phyloP scores from a whole-genome alignment of 345 rosid genomes.

The Leavenworthia alabamica region DNA sequence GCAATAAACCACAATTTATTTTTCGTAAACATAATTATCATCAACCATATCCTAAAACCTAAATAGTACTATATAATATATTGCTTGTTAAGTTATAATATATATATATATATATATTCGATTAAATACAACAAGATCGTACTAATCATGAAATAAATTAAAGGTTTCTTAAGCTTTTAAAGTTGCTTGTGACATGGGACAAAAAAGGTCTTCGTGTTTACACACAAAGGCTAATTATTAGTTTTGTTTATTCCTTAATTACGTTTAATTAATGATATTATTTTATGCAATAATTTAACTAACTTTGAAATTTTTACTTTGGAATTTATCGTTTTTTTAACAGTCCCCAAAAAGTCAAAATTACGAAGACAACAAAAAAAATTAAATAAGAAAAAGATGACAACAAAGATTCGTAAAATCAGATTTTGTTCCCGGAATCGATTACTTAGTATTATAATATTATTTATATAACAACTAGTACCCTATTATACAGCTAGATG shows the following conservation, averaged over 20 bases:
- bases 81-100: neutral
- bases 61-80: slow-evolving; percentile 10
- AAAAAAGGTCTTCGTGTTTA: slow-evolving; percentile 32
- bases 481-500: too few species aligned
- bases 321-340: too few species aligned
- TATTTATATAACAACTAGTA: too few species aligned
- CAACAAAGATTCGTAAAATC: slow-evolving; percentile 24
- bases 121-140: slow-evolving; percentile 2
- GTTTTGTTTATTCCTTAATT: neutral
- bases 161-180: slow-evolving; percentile 30
- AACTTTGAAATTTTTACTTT: slow-evolving; percentile 15
- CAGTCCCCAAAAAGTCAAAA: slow-evolving; percentile 10
- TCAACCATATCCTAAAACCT: slow-evolving; percentile 19
- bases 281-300: slow-evolving; percentile 29
- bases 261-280: neutral
- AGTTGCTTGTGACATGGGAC: slow-evolving; percentile 26
- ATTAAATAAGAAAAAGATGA: neutral
- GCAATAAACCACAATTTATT: too few species aligned
- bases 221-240: slow-evolving; percentile 26
- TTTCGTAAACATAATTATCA: slow-evolving; percentile 15
- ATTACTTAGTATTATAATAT: neutral
- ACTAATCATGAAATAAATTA: slow-evolving; percentile 9
- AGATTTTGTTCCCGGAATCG: too few species aligned
- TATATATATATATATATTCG: neutral
- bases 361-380: neutral